Base-by-base conservation (phyloP, 148 eudicot genomes). In the Nyssa sinensis region DNA sequence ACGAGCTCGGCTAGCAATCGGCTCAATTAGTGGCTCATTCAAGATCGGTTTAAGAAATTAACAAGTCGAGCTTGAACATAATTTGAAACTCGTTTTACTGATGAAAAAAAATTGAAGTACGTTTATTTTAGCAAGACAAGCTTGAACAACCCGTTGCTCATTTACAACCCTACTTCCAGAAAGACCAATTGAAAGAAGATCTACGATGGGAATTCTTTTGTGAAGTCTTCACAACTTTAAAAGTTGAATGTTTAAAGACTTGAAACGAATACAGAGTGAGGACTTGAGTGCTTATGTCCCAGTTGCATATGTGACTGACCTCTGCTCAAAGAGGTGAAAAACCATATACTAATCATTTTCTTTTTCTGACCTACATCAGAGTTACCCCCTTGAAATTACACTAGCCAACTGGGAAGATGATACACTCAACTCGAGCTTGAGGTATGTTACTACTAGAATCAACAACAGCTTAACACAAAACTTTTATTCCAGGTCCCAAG, bases 391-490 rank as follows among this genome's bases (percentile, higher is more conserved):
- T 30, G 30, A 30, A 14, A 31, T 5, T 55, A 55, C 8, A 69
- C 16, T 49, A 51, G 59, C 17, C 7, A 39, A 39, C 29, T 49
- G n/a, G 19, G 13, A 69, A 51, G 27, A 10, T 33, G 30, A 69
- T 51, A 61, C 35, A 3, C 61, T 51, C 37, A 30, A 3, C 61
- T 51, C 37, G 21, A 44, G 16, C 17, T 19, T 2, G 51, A 10
- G 16, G 51, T 12, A n/a, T 3, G 51, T 44, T 44, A 44, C 17
- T 44, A 12, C 1, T 11, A 44, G 53, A 30, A 19, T 39, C 10
- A 67, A 29, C 21, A 69, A 21, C 57, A 69, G 61, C 72, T 28
- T 9, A 19, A 49, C 60, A 44, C 13, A 59, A 51, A 51, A 69
- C 47, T 2, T 30, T 30, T n/a, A 51, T 32, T 63, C 12, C 33